Conservation (phyloP, 129 eudicot genomes). For the Solidago caesia region DNA sequence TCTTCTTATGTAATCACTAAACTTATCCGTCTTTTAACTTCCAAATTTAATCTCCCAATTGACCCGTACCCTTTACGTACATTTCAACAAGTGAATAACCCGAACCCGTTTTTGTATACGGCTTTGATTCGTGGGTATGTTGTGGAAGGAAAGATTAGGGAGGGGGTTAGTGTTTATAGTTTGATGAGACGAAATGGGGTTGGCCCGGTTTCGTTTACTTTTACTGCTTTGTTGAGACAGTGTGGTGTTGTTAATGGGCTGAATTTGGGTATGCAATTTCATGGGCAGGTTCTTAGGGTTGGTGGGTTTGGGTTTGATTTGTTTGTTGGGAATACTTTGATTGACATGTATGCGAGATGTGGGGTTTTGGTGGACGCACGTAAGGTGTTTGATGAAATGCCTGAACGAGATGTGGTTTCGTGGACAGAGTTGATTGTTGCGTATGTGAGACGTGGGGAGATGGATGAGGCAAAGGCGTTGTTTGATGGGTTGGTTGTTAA, state of each 20-base stretch:
- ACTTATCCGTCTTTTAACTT: conserved; percentile 47
- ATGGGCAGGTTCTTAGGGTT: conserved; percentile 45
- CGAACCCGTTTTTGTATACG: conserved; percentile 65
- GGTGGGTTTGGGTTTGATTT: conserved; percentile 66
- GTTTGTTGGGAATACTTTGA: conserved; percentile 56
- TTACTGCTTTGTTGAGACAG: conserved; percentile 56
- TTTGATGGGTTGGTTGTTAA: conserved; percentile 49
- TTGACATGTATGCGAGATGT: conserved; percentile 62
- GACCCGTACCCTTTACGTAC: conserved; percentile 47
- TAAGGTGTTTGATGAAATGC: conserved; percentile 30
- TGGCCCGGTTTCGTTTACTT: conserved; percentile 64
- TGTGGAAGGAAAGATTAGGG: conserved; percentile 35
- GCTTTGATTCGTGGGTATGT: conserved; percentile 66
- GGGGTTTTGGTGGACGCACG: conserved; percentile 26
- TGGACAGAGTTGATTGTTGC: conserved; percentile 69
- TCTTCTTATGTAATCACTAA: conserved; percentile 54
- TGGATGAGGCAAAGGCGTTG: conserved; percentile 51
- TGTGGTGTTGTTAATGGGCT: conserved; percentile 31
- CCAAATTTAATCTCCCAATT: conserved; percentile 41
- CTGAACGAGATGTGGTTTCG: conserved; percentile 54
- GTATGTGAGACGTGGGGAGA: conserved; percentile 50
- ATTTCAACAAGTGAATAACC: conserved; percentile 50
- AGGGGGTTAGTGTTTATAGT: conserved; percentile 45
- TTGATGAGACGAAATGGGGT: conserved; percentile 55
- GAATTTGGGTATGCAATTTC: conserved; percentile 59